Percentiles rank a stretch among this genome's conserved stretches.
phyloP scores from a whole-genome alignment of 1,139 yeast species.

The Tardiomyces depauwii region DNA sequence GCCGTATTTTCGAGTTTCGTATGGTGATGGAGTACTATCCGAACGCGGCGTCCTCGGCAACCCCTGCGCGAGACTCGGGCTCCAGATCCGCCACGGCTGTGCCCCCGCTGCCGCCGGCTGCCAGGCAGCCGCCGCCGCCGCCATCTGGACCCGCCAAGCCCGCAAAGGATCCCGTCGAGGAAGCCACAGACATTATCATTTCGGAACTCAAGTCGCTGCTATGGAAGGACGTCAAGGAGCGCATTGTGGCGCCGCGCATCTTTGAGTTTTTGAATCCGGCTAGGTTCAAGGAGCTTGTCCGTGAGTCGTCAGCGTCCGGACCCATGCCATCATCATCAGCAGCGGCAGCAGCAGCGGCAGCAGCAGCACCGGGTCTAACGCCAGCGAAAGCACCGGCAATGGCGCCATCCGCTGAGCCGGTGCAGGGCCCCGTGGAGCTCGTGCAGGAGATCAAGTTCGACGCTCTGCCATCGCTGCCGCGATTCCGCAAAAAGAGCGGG shows the following conservation, averaged over 20 bases:
- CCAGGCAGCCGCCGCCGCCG: background rate
- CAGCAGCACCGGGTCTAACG: too few relatives aligned
- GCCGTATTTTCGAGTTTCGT: slow-evolving; percentile 36
- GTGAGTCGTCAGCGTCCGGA: slow-evolving; percentile 28
- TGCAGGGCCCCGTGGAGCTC: background rate
- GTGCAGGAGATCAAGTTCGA: slow-evolving; percentile 6
- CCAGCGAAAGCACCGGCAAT: too few relatives aligned
- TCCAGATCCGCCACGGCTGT: too few relatives aligned
- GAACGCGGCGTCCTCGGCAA: background rate
- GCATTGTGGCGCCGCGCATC: slow-evolving; percentile 62
- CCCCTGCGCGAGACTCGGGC: too few relatives aligned
- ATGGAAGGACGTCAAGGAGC: slow-evolving; percentile 63
- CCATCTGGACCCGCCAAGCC: background rate
- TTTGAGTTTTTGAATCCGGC: slow-evolving; percentile 51
- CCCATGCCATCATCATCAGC: too few relatives aligned
- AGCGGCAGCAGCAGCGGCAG: too few relatives aligned
- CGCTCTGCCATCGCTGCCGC: slow-evolving; percentile 31
- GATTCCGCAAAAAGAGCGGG: slow-evolving; percentile 36
- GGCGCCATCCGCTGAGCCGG: too few relatives aligned
- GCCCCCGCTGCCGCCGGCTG: too few relatives aligned
- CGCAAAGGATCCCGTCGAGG: slow-evolving; percentile 29
- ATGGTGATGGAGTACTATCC: slow-evolving; percentile 47
- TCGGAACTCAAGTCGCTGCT: slow-evolving; percentile 56
- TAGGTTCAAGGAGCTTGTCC: slow-evolving; percentile 43
- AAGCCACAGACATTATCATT: slow-evolving; percentile 47